Conservation (phyloP, 73 alveolate species). For the Uronychia binucleata region DNA sequence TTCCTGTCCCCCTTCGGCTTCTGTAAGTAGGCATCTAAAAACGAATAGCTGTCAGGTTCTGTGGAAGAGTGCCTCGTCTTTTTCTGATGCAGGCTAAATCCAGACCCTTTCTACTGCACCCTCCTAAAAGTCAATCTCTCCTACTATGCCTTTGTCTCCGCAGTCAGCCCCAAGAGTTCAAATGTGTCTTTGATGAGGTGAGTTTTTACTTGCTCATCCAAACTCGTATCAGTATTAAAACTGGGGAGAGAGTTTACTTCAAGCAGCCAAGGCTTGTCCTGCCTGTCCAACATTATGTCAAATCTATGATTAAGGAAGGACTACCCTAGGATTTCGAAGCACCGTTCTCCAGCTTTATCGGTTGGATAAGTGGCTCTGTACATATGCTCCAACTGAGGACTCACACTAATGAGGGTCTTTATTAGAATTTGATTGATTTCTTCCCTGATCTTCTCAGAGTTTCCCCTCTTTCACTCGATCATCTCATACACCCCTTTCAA, state of each 20-base stretch:
- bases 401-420: conserved; percentile 13
- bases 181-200: conserved; percentile 68
- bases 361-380: conserved; percentile 38
- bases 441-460: neutral
- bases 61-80: too few species aligned
- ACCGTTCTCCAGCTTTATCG: conserved; percentile 5
- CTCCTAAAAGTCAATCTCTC: too few species aligned
- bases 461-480: neutral
- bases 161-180: neutral
- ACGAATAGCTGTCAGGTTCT: too few species aligned
- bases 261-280: conserved; percentile 27
- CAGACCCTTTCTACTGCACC: too few species aligned
- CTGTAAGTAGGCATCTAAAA: too few species aligned
- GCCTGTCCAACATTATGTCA: conserved; percentile 18
- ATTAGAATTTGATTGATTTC: conserved; percentile 25
- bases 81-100: too few species aligned
- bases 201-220: conserved; percentile 74
- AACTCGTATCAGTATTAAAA: conserved; percentile 68
- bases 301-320: conserved; percentile 72
- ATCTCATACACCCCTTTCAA: neutral
- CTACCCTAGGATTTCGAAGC: conserved; percentile 54
- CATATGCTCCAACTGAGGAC: conserved; percentile 3
- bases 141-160: neutral
- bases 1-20: too few species aligned
- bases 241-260: conserved; percentile 69